Percentiles rank a stretch among this genome's conserved stretches.
Conservation (phyloP, 2,329 filamentous ascomycete species). For the Aspergillus niger region DNA sequence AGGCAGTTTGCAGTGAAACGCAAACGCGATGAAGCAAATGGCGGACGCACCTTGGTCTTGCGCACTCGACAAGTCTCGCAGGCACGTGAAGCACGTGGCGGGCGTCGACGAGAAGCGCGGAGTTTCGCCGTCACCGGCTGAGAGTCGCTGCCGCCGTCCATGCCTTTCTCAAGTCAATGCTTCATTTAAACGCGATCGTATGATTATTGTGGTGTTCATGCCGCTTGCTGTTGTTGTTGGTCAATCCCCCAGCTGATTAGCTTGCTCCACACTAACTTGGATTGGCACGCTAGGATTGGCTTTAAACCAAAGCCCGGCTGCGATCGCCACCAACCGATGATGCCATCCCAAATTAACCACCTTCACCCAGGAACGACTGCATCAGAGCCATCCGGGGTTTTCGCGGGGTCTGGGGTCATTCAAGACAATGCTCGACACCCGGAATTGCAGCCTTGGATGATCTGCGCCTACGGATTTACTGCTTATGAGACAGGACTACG, state of each 20-base stretch:
- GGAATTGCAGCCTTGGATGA: background rate
- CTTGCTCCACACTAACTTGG: constrained; percentile 2
- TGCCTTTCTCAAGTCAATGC: background rate
- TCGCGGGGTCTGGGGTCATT: constrained; percentile 5
- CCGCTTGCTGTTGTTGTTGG: background rate
- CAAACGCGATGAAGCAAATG: background rate
- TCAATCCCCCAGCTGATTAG: background rate
- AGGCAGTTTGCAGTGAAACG: background rate
- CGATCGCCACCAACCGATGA: constrained; percentile 3
- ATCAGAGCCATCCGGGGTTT: background rate
- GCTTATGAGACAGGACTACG: background rate
- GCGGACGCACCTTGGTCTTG: constrained; percentile 24
- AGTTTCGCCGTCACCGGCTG: constrained; percentile 14
- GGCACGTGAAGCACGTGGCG: constrained; percentile 24
- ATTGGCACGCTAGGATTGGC: constrained; percentile 5
- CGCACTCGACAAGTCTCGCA: constrained; percentile 29
- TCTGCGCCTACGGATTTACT: background rate
- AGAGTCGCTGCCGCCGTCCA: constrained; percentile 1
- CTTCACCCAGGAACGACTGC: background rate
- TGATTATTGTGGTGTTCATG: background rate
- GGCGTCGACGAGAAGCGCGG: constrained; percentile 16
- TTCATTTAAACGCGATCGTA: background rate
- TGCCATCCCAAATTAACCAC: background rate
- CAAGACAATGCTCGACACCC: background rate
- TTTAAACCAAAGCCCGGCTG: background rate